phyloP scores from a whole-genome alignment of 495 filamentous ascomycete species.

The Hypoxylon intermedium region DNA sequence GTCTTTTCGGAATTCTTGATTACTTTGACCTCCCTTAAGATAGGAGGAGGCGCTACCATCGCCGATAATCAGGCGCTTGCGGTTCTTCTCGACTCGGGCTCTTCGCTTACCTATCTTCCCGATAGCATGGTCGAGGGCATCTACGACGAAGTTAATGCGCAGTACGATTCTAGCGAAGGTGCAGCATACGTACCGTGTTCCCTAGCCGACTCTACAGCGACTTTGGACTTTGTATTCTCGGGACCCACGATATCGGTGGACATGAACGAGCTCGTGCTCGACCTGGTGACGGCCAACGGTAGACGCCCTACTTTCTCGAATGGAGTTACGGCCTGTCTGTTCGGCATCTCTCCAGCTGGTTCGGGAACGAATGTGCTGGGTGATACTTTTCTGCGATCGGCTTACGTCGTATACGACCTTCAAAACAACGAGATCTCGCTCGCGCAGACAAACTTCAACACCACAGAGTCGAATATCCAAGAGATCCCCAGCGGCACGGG shows the following conservation, averaged over 20 bases:
- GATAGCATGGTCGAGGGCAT: slow-evolving; percentile 68
- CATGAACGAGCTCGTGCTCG: slow-evolving; percentile 79
- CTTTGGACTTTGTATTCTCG: slow-evolving; percentile 74
- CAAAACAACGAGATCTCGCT: slow-evolving; percentile 86
- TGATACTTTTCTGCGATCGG: slow-evolving; percentile 90
- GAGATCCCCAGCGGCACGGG: slow-evolving; percentile 75
- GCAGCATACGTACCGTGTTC: slow-evolving; percentile 78
- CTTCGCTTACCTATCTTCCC: slow-evolving; percentile 87
- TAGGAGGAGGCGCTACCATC: slow-evolving; percentile 53
- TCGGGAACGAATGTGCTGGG: slow-evolving; percentile 75
- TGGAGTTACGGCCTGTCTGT: slow-evolving; percentile 69
- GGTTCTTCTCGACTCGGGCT: slow-evolving; percentile 90
- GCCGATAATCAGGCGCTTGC: slow-evolving; percentile 66
- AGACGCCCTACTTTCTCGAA: slow-evolving; percentile 64
- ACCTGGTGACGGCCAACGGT: slow-evolving; percentile 58
- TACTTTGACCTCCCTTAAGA: slow-evolving; percentile 69
- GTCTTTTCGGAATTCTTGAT: slow-evolving; percentile 80
- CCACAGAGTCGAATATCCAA: slow-evolving; percentile 64
- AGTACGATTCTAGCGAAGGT: slow-evolving; percentile 62
- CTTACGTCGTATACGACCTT: slow-evolving; percentile 92
- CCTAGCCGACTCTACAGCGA: slow-evolving; percentile 61
- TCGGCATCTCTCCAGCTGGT: slow-evolving; percentile 77
- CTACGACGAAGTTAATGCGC: slow-evolving; percentile 68
- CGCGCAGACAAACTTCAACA: slow-evolving; percentile 85
- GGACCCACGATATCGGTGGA: slow-evolving; percentile 71